Conservation (phyloP, 345 rosid genomes). For the Gossypium sturtianum region DNA sequence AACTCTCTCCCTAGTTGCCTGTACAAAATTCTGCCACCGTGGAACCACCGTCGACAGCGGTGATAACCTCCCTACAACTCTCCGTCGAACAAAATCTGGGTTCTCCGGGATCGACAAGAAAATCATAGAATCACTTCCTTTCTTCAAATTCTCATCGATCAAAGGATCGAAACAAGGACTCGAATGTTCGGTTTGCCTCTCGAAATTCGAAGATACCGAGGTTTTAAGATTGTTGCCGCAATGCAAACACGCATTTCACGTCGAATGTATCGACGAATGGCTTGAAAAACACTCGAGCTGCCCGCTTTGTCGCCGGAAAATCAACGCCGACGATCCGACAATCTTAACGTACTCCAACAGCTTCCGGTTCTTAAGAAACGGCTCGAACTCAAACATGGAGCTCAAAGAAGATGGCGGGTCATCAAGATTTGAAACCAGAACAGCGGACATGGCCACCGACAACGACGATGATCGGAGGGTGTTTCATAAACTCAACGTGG, state of each 20-base stretch:
- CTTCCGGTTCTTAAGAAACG: conserved; percentile 36
- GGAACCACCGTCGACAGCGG: not conserved
- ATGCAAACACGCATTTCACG: conserved; percentile 85
- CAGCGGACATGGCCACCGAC: not conserved
- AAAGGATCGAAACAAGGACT: conserved; percentile 71
- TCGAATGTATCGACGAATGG: conserved; percentile 86
- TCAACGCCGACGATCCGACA: conserved; percentile 46
- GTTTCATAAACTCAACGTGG: conserved; percentile 53
- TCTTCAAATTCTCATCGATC: conserved; percentile 76
- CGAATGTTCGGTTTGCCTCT: conserved; percentile 79
- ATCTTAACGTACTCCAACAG: conserved; percentile 51
- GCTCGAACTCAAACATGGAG: conserved; percentile 49
- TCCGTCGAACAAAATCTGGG: conserved; percentile 30
- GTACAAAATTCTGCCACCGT: conserved; percentile 63
- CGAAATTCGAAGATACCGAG: conserved; percentile 72
- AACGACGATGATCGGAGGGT: conserved; percentile 15
- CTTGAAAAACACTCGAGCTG: conserved; percentile 87
- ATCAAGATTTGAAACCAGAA: conserved; percentile 68
- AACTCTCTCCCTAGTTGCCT: conserved; percentile 61
- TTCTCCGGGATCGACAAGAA: conserved; percentile 77
- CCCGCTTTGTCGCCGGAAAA: conserved; percentile 65
- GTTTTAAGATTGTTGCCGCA: conserved; percentile 66
- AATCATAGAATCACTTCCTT: conserved; percentile 74
- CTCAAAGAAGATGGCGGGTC: conserved; percentile 45
- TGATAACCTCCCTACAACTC: not conserved